Evolutionary conservation across 2,329 filamentous ascomycete species (phyloP), one percentile per base, ranked within the genome.

Genomic region (Ilyonectria destructans): DNA sequence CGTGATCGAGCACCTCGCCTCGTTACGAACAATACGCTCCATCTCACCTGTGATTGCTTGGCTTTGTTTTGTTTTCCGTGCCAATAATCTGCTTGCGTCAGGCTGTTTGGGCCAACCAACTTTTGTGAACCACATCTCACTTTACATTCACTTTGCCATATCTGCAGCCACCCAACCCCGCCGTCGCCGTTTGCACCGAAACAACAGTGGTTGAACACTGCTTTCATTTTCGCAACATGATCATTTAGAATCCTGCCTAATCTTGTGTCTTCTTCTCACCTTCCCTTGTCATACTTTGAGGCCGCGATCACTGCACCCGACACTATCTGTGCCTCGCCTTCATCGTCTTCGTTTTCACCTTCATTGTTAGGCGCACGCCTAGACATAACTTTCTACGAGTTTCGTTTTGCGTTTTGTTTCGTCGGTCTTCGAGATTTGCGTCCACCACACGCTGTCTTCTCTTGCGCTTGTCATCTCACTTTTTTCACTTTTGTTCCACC

Each of bases 1-100:
- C 67, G 58, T 75, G 75, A 71, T 62, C 67, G 66, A 71, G 63
- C 65, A 61, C 69, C 66, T 70, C 67, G 69, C 66, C 65, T 70
- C 70, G 68, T 69, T 67, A 65, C 51, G 59, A 73, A 67, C 57
- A 58, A 56, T 10, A 35, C n/a, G 9, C 7, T 19, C 33, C 26
- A 6, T 19, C 31, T 46, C 21, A 4, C 7, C 15, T 52, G 54
- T 43, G 51, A 21, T 37, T 46, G 13, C 40, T 37, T 8, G 26
- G 10, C 9, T 23, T 23, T 54, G 19, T 33, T 40, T 6, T 49
- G 19, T 37, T 19, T 15, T 17, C 26, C 7, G n/a, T 43, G 15
- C n/a, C 8, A 17, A n/a, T n/a, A 8, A 8, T 43, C 4, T n/a
- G 8, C 40, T 17, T 5, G 40, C 40, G n/a, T 19, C 8, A n/a